Percentiles rank a stretch among this genome's conserved stretches.
Conservation (phyloP, 1,139 yeast species). For the Magnusiomyces paraingens region DNA sequence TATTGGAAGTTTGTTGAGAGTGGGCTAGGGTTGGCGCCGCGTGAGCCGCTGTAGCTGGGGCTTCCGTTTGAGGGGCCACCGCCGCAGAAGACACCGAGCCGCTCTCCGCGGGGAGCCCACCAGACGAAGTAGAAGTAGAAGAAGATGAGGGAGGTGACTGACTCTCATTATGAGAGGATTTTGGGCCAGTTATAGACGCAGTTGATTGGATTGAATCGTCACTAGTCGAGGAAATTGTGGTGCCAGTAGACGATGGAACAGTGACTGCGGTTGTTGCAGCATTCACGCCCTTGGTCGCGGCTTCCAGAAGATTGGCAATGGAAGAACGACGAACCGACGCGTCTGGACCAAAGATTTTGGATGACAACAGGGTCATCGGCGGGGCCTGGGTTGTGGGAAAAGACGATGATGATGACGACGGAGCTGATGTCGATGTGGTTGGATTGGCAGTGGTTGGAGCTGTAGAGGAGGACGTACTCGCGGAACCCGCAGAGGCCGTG, state of each 20-base stretch:
- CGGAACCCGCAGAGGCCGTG: no score
- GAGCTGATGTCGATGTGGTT: constrained; percentile 1
- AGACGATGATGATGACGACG: not conserved
- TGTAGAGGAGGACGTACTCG: no score
- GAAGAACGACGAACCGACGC: constrained; percentile 10
- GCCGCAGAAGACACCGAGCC: no score
- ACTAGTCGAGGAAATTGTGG: constrained; percentile 37
- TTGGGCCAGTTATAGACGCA: not conserved
- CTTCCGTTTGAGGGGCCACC: no score
- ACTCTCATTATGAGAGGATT: not conserved
- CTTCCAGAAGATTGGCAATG: constrained; percentile 15
- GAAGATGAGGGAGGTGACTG: not conserved
- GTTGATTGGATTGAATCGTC: not conserved
- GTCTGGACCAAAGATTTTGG: not conserved
- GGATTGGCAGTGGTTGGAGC: not conserved
- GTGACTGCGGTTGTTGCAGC: constrained; percentile 45
- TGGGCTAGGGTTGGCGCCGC: no score
- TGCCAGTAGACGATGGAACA: constrained; percentile 73
- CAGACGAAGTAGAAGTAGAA: not conserved
- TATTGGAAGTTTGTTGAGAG: not conserved
- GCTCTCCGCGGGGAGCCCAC: not conserved
- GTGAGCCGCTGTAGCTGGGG: no score
- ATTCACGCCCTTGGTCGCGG: constrained; percentile 34
- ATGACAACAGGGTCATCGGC: not conserved
- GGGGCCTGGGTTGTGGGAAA: not conserved